Base-by-base conservation (phyloP, 139 green algal species). In the Pleodorina starrii region DNA sequence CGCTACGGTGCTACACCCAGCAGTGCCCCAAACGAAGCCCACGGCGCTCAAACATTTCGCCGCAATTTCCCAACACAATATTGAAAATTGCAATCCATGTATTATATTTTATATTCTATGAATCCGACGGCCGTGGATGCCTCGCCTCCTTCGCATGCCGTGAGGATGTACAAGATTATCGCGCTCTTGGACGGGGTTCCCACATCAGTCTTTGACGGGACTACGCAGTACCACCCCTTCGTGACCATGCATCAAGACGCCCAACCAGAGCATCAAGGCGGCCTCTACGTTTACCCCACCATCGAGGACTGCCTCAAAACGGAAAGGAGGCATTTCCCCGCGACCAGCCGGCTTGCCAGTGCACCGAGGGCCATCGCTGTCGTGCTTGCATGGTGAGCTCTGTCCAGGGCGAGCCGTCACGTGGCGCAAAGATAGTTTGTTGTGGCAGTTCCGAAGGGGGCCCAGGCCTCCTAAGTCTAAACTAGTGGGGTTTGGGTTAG, bases 381-480 rank as follows among this genome's bases (percentile, higher is more conserved):
- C 14, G 78, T 74, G 2, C 40, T 73, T 71, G 78, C 78, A 43
- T 85, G 78, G 78, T 85, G 40, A 54, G 78, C 40, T n/a, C n/a
- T n/a, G n/a, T n/a, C n/a, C n/a, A n/a, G n/a, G n/a, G n/a, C n/a
- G n/a, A n/a, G n/a, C n/a, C n/a, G n/a, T n/a, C n/a, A n/a, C n/a
- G n/a, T n/a, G n/a, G n/a, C n/a, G n/a, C n/a, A n/a, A n/a, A n/a
- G n/a, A n/a, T n/a, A n/a, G n/a, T n/a, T n/a, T n/a, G n/a, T n/a
- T n/a, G n/a, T n/a, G n/a, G n/a, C n/a, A n/a, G n/a, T n/a, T n/a
- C n/a, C n/a, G n/a, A n/a, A n/a, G n/a, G n/a, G n/a, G n/a, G n/a
- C n/a, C n/a, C n/a, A n/a, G n/a, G n/a, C n/a, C n/a, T n/a, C n/a
- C n/a, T n/a, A n/a, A n/a, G n/a, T n/a, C n/a, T n/a, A n/a, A n/a